Conservation (phyloP, 768 basidiomycete species). For the Hygrocybe coccinea region DNA sequence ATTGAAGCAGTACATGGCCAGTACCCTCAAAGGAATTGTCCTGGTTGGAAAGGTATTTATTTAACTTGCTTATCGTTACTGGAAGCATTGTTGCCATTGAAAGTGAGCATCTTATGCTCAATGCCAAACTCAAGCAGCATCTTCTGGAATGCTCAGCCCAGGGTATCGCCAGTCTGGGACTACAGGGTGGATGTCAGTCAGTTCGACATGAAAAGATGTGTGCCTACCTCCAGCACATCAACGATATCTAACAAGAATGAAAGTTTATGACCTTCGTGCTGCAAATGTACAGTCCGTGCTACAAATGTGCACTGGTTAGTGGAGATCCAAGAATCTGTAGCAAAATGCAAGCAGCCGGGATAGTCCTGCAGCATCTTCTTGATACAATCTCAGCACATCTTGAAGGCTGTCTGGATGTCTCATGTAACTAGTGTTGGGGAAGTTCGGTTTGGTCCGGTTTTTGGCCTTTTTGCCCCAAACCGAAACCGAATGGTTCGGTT, state of each 20-base stretch:
- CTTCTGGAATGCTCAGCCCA: slow-evolving; percentile 16
- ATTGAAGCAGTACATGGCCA: slow-evolving; percentile 33
- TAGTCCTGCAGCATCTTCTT: slow-evolving; percentile 22
- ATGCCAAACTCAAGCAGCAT: slow-evolving; percentile 34
- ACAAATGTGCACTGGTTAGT: slow-evolving; percentile 19
- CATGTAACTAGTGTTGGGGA: background rate
- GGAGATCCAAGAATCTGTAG: slow-evolving; percentile 9
- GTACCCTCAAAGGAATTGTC: slow-evolving; percentile 20
- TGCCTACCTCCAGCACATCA: slow-evolving; percentile 25
- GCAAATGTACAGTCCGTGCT: slow-evolving; percentile 24
- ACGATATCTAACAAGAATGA: slow-evolving; percentile 33
- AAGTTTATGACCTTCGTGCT: too few relatives aligned
- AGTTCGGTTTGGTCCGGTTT: too few relatives aligned
- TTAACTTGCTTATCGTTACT: slow-evolving; percentile 33
- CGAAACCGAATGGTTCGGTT: too few relatives aligned
- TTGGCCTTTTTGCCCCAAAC: too few relatives aligned
- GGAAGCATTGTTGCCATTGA: slow-evolving; percentile 35
- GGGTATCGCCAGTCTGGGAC: slow-evolving; percentile 4
- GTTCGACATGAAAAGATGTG: background rate
- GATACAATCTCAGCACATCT: slow-evolving; percentile 24
- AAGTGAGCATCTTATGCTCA: slow-evolving; percentile 28
- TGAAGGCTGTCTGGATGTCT: too few relatives aligned
- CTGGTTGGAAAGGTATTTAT: slow-evolving; percentile 15
- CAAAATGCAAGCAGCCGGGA: slow-evolving; percentile 25
- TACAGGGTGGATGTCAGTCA: background rate